These are phyloP conservation scores for Tephrocybe rancida DNA, from an alignment of 768 basidiomycete genomes.

Conservation along the genomic window DNA sequence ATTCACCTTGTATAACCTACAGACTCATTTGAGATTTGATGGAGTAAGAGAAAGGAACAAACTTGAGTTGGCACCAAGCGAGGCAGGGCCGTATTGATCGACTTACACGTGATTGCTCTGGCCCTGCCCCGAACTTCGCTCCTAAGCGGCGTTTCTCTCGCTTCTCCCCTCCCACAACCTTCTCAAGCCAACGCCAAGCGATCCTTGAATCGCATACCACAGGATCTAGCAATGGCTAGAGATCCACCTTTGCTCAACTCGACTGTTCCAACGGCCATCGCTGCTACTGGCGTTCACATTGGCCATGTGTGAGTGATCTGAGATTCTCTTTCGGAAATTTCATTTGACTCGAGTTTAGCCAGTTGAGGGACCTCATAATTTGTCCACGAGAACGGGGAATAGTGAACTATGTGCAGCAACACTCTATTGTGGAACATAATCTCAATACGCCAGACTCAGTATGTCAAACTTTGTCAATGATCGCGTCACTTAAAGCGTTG, in stretches of 20 bases:
- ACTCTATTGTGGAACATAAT: constrained; percentile 64
- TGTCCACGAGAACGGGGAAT: constrained; percentile 69
- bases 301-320: constrained; percentile 59
- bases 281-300: constrained; percentile 50
- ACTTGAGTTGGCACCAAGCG: no score
- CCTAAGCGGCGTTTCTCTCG: not conserved
- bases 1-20: no score
- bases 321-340: not conserved
- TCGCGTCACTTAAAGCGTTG: constrained; percentile 11
- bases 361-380: constrained; percentile 77
- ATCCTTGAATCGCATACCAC: constrained; percentile 14
- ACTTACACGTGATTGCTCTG: not conserved
- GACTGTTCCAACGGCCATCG: constrained; percentile 40
- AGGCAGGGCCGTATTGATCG: no score
- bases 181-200: no score
- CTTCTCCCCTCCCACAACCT: not conserved
- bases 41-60: no score
- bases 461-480: constrained; percentile 22
- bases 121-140: not conserved
- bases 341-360: constrained; percentile 39
- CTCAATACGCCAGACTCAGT: constrained; percentile 49
- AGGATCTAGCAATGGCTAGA: constrained; percentile 51
- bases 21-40: no score
- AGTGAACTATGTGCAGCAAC: constrained; percentile 60
- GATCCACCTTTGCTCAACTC: constrained; percentile 47